A percentile compares a stretch with the other conserved stretches of the same genome.
Conservation (phyloP, 495 filamentous ascomycete species). For the Aspergillus sparsus region DNA sequence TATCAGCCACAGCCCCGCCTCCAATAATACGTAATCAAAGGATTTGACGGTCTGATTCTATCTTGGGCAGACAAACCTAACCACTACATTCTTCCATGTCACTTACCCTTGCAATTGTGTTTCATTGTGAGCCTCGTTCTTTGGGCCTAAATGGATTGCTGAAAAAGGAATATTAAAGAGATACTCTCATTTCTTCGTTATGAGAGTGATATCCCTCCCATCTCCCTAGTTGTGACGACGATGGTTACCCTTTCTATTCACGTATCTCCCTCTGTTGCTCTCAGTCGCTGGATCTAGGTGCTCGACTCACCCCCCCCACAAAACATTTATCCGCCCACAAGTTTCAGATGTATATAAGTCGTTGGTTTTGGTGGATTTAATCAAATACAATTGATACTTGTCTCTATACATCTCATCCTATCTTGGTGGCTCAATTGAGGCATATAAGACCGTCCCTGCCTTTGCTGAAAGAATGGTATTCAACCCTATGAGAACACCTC, state of each 20-base stretch:
- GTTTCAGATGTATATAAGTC: slow-evolving; percentile 5
- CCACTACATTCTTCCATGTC: neutral
- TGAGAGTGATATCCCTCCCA: neutral
- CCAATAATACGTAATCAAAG: neutral
- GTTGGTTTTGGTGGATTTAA: neutral
- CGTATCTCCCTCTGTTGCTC: neutral
- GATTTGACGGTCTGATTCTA: too few species aligned
- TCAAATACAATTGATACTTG: slow-evolving; percentile 4
- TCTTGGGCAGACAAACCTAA: neutral
- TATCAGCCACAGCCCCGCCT: neutral
- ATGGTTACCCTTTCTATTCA: neutral
- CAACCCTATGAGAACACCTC: slow-evolving; percentile 1
- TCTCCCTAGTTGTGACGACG: neutral
- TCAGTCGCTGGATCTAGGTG: neutral
- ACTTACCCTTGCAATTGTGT: neutral
- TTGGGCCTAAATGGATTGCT: neutral
- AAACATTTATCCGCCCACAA: neutral
- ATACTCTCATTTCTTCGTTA: slow-evolving; percentile 2
- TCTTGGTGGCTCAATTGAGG: neutral
- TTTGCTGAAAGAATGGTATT: slow-evolving; percentile 5
- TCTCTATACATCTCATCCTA: neutral
- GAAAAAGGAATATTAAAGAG: neutral
- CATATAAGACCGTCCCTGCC: neutral
- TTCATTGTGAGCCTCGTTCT: neutral
- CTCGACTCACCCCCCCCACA: neutral